Base-by-base conservation (phyloP, 2,329 filamentous ascomycete genomes). In the Alternaria burnsii region DNA sequence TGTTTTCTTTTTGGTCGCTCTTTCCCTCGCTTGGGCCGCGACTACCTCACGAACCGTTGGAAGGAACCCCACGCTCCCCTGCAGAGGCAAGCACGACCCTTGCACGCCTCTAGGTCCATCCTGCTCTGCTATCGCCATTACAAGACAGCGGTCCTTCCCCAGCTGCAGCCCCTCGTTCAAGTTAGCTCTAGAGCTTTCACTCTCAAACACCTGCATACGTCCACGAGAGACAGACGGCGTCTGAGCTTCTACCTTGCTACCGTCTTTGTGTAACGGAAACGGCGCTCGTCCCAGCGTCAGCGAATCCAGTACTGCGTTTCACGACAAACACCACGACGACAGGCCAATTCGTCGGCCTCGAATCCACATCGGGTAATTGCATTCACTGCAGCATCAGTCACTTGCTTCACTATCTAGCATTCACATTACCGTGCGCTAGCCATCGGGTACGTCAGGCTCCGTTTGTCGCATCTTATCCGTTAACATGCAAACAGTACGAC, bases 41-140 rank as follows among this genome's bases (percentile, higher is more conserved):
- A 64, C 60, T 63, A 46, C 67, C 61, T 68, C 63, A 61, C 57
- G 59, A 60, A 68, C 72, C 72, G 71, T 75, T 76, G 71, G 65
- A 63, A 65, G 55, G 55, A 58, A 67, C 63, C 61, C 60, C 62
- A 61, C 65, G 59, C 57, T 67, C 66, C 69, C 71, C 67, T 71
- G 55, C 56, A 46, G 51, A 60, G 58, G 58, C 70, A 72, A 63
- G 71, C 68, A 66, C 68, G 61, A 72, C 69, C 74, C 76, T 77
- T 75, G 74, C 71, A 68, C 64, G 43, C 63, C 53, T 61, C 52
- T 62, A 52, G 53, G 65, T 66, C 65, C 55, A 67, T 62, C 68
- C 62, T 34, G 38, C 47, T 60, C 63, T 57, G 57, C 52, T 47
- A 65, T 59, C 53, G 51, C 47, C 58, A 57, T 61, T 66, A 65